Evolutionary conservation across 345 rosid species (phyloP).

Genomic region (Microcos paniculata): DNA sequence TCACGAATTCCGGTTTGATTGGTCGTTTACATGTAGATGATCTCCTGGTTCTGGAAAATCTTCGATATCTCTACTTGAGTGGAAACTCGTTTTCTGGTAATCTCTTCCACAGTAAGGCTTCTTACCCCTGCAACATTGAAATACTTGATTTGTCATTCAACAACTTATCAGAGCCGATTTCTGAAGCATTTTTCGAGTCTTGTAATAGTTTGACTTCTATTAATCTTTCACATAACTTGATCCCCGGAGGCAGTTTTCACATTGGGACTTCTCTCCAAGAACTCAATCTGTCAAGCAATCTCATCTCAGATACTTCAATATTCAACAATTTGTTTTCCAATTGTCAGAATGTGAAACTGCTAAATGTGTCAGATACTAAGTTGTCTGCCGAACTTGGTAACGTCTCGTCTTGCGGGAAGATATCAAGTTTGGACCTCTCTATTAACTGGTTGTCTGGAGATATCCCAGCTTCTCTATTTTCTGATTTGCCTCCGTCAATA

Average conservation of each 20-base stretch:
- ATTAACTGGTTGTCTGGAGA: slow-evolving; percentile 48
- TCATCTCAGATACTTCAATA: slow-evolving; percentile 24
- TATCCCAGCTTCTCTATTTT: slow-evolving; percentile 42
- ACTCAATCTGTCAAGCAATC: slow-evolving; percentile 64
- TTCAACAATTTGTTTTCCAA: slow-evolving; percentile 39
- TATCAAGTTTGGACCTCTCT: slow-evolving; percentile 62
- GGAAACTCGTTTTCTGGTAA: slow-evolving; percentile 56
- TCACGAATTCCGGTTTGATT: slow-evolving; percentile 44
- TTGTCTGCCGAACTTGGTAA: slow-evolving; percentile 43
- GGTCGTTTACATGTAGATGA: slow-evolving; percentile 51
- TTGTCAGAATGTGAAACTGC: slow-evolving; percentile 56
- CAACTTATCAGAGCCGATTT: slow-evolving; percentile 49
- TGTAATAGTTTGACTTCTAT: slow-evolving; percentile 36
- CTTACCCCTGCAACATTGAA: slow-evolving; percentile 39
- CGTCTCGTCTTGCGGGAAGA: slow-evolving; percentile 41
- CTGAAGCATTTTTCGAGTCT: slow-evolving; percentile 34
- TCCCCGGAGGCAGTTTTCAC: slow-evolving; percentile 31
- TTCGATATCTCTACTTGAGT: slow-evolving; percentile 43
- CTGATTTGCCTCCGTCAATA: slow-evolving; percentile 42
- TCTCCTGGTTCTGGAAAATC: slow-evolving; percentile 50
- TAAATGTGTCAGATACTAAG: slow-evolving; percentile 58
- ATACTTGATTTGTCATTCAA: slow-evolving; percentile 66
- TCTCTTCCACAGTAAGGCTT: slow-evolving; percentile 23
- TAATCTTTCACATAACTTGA: slow-evolving; percentile 51
- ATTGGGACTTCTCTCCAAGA: slow-evolving; percentile 23